phyloP scores from a whole-genome alignment of 768 basidiomycete species.

The Pleurotus sapidus region DNA sequence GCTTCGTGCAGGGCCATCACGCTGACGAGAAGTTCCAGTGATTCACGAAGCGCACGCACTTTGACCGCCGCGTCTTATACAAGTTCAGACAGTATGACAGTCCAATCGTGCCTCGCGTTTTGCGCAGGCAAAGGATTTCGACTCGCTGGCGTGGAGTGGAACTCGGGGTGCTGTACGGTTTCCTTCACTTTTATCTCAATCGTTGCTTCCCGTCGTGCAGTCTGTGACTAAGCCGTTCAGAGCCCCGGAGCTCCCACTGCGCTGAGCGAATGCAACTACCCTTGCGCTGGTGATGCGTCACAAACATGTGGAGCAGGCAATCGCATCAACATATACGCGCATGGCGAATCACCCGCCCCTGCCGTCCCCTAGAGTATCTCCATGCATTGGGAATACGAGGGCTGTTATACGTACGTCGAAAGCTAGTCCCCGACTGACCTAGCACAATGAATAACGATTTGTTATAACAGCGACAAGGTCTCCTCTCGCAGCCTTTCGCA shows the following conservation, averaged over 20 bases:
- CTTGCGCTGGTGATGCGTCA: not conserved
- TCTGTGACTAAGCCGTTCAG: not conserved
- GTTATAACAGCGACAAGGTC: not conserved
- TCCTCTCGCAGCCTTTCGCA: not conserved
- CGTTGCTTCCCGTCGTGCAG: not conserved
- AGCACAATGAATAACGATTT: not conserved
- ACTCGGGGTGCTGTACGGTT: conserved; percentile 27
- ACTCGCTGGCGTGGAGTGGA: conserved; percentile 38
- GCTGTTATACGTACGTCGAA: too few species aligned
- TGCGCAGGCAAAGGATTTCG: conserved; percentile 38
- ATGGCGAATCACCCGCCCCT: not conserved
- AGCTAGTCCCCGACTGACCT: not conserved
- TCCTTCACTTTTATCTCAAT: not conserved
- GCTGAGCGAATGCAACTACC: not conserved
- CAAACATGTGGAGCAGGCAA: not conserved
- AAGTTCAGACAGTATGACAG: conserved; percentile 19
- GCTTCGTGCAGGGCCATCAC: too few species aligned
- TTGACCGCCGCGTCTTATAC: not conserved
- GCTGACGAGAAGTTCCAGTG: too few species aligned
- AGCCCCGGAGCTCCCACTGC: not conserved
- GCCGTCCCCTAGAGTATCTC: not conserved
- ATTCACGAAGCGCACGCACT: not conserved
- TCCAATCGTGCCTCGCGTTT: conserved; percentile 35
- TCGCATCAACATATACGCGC: not conserved
- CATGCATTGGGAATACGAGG: too few species aligned